Evolutionary conservation across 225 moss, liverwort and hornwort species (phyloP), one percentile per base, ranked within the genome.

Genomic region (Neckera pumila): DNA sequence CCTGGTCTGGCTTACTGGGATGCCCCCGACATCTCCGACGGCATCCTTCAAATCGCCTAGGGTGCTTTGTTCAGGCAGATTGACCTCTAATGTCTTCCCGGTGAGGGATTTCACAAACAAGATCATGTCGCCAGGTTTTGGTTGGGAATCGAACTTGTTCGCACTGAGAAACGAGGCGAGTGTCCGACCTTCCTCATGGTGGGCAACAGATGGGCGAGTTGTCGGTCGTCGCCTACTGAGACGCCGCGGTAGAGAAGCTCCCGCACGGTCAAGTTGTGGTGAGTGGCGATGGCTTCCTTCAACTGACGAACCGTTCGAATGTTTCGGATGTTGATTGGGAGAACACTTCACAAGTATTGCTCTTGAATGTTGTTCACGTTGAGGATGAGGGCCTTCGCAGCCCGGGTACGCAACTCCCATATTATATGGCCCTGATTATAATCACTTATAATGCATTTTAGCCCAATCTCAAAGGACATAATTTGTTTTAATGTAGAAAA

Each of bases 11-110:
- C 23, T 54, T 76, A 22, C 6, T 54, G 9, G 10, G 54, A 9
- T 36, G 53, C 2, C 54, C 3, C 0, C 0, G 36, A 0, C 25
- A 53, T 14, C 53, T 3, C 25, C 6, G 10, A 77, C 0, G 25
- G 2, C 15, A 77, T 77, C 54, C 25, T 15, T 77, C 54, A 54
- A 3, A 2, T 54, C 54, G 15, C 77, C 54, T 6, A 77, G 0
- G 9, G 76, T 53, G 53, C 21, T 76, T 53, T 76, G 21, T 0
- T 34, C 20, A 22, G 83, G 40, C 69, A 83, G 30, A 17, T 33
- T 3, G 71, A 56, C 42, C 71, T 84, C 4, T 3, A 2, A 13
- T 21, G 5, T 34, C 0, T 1, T 14, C 19, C 20, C 31, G 7
- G 2, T 2, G 0, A 19, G 0, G 19, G 0, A 1, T 53, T 76